Base-by-base conservation (phyloP, 257 asterid genomes). In the Capsicum rhomboideum region DNA sequence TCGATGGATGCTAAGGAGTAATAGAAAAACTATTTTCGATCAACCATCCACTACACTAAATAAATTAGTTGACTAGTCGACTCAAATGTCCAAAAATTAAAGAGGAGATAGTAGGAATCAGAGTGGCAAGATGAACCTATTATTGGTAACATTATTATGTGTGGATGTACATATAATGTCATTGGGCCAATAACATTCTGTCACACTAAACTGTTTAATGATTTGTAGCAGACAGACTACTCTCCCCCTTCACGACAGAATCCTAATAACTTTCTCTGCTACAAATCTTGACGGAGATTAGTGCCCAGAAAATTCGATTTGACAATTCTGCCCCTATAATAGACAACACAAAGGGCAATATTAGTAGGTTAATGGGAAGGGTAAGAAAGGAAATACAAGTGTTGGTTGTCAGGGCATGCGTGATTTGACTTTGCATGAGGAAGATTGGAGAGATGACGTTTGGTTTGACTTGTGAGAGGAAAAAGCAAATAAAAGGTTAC, bases 361-460 rank as follows among this genome's bases (percentile, higher is more conserved):
- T n/a, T 71, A 20, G 23, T 8, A 14, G 44, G 55, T 8, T 21
- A 49, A 0, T 1, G 1, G 0, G 4, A 75, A 75, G 81, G 81
- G 61, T 0, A 23, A 75, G 2, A 75, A 4, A 1, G 61, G 26
- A 6, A 49, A 46, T 23, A 14, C 42, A 28, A 1, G 16, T 26
- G 9, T 4, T 28, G 3, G 20, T 23, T 75, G 61, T 26, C 81
- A 75, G 81, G 83, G 29, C 86, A 84, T 84, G 83, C 86, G 86
- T 84, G 86, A 84, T 78, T 77, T 84, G 83, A 83, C 78, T 78
- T 75, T 42, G 53, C 18, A 52, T 18, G 63, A 20, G 23, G 37
- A 2, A 71, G 79, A 71, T 71, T 58, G 18, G 54, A 77, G 80
- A 74, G 81, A 16, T 75, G 81, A 49, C 81, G 61, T 75, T 63